Base-by-base conservation (phyloP, 164 flowering plant species). In the Berberis vulgaris region DNA sequence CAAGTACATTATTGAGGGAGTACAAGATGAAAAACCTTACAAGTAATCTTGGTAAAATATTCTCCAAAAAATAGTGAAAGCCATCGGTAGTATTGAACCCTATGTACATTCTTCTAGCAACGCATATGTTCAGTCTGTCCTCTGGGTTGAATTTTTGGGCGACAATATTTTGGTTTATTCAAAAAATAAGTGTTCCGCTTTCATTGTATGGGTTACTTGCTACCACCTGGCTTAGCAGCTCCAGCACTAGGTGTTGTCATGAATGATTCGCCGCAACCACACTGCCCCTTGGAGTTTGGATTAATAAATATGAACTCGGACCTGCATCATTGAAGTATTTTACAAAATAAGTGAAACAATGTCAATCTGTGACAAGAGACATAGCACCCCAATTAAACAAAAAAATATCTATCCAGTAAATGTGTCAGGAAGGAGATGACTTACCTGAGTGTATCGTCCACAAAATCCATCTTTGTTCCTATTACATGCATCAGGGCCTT, bases 401-500 rank as follows among this genome's bases (percentile, higher is more conserved):
- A 52, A 42, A 63, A 5, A 6, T 41, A 53, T 7, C 7, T 26
- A 26, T 53, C 44, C 38, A 11, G 45, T 26, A 26, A 26, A 26
- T 26, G 26, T 26, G 7, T 11, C 13, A 7, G 40, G 46, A 52
- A 6, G 59, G 11, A 68, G 26, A 39, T 8, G 43, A 49, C 71
- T 2, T 72, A 90, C 98, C 85, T 88, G 74, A 90, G 90, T 56
- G 84, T 86, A 76, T 90, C 92, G 65, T 93, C 96, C 6, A 88
- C 82, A 75, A 90, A 93, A 77, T 93, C 98, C 97, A 93, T 93
- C 75, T 88, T 79, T 42, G 97, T 90, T 66, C 98, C 98, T 49
- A 93, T 82, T 8, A 93, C 98, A 78, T 93, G 97, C 97, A 93
- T 93, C n/a, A 86, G 79, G 39, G 98, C 97, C 72, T 86, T 93